These are phyloP conservation scores for Fraxinus angustifolia DNA, from an alignment of 305 asterid genomes.

Conservation along the genomic window DNA sequence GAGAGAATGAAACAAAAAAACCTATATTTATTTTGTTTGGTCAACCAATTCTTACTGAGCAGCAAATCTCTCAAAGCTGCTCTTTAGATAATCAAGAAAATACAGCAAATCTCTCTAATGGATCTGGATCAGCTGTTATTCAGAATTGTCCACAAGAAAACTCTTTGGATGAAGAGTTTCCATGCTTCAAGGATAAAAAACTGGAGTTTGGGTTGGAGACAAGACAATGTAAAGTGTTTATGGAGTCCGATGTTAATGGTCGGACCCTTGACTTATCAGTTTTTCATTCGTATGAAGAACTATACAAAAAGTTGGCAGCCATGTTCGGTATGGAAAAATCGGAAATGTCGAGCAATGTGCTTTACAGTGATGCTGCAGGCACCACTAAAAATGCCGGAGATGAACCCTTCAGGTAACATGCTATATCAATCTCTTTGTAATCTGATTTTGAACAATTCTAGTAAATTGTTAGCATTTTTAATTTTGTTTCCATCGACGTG, in stretches of 20 bases:
- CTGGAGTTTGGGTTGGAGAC: conserved; percentile 38
- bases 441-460: not conserved
- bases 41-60: conserved; percentile 65
- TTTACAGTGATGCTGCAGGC: conserved; percentile 46
- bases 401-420: conserved; percentile 56
- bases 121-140: conserved; percentile 54
- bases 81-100: conserved; percentile 41
- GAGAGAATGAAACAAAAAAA: conserved; percentile 23
- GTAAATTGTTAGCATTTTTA: not conserved
- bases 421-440: not conserved
- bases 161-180: conserved; percentile 46
- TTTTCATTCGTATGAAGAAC: conserved; percentile 53
- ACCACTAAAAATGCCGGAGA: conserved; percentile 55
- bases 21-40: conserved; percentile 65
- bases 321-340: conserved; percentile 55
- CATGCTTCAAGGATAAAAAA: conserved; percentile 32
- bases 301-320: conserved; percentile 45
- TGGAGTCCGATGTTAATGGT: conserved; percentile 71
- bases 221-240: conserved; percentile 61
- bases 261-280: conserved; percentile 52
- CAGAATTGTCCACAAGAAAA: conserved; percentile 44
- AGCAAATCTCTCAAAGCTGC: conserved; percentile 58
- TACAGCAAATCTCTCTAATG: conserved; percentile 32
- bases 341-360: conserved; percentile 50
- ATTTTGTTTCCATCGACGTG: conserved; percentile 1